A percentile compares a stretch with the other conserved stretches of the same genome.
Conservation (phyloP, 441 rosid species). For the Kokia cookei region DNA sequence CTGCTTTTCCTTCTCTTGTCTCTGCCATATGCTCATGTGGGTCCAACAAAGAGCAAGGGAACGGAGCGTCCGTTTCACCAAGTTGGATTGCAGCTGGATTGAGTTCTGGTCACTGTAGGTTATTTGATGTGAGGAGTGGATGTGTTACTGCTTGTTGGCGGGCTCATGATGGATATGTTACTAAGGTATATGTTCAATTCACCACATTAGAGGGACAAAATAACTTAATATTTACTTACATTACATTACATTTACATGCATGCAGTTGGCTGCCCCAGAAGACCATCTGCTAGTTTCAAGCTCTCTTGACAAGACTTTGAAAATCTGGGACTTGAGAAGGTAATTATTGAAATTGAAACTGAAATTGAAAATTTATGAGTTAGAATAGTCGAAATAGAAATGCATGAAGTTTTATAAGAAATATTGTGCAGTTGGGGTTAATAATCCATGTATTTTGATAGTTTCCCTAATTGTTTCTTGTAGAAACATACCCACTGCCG, state of each 20-base stretch:
- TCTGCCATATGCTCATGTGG: conserved; percentile 80
- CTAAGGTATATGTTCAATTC: conserved; percentile 51
- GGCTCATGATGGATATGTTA: conserved; percentile 88
- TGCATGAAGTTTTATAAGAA: neutral
- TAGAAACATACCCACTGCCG: conserved; percentile 59
- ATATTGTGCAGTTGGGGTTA: neutral
- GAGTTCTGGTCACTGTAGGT: conserved; percentile 83
- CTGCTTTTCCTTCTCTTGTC: conserved; percentile 74
- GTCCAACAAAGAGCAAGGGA: conserved; percentile 43
- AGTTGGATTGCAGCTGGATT: conserved; percentile 86
- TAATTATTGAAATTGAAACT: conserved; percentile 11
- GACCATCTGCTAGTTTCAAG: conserved; percentile 88
- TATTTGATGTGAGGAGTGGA: conserved; percentile 79
- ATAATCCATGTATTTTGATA: neutral
- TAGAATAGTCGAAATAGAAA: neutral
- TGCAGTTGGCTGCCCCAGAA: conserved; percentile 83
- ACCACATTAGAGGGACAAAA: neutral
- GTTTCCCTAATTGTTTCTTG: conserved; percentile 6
- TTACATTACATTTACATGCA: conserved; percentile 10
- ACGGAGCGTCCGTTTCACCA: conserved; percentile 45
- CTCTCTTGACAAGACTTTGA: conserved; percentile 77
- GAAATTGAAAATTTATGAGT: neutral
- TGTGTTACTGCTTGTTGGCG: conserved; percentile 70
- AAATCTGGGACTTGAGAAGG: conserved; percentile 93
- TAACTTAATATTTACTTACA: neutral